Conservation (phyloP, 148 eudicot genomes). For the Rhododendron vialii region DNA sequence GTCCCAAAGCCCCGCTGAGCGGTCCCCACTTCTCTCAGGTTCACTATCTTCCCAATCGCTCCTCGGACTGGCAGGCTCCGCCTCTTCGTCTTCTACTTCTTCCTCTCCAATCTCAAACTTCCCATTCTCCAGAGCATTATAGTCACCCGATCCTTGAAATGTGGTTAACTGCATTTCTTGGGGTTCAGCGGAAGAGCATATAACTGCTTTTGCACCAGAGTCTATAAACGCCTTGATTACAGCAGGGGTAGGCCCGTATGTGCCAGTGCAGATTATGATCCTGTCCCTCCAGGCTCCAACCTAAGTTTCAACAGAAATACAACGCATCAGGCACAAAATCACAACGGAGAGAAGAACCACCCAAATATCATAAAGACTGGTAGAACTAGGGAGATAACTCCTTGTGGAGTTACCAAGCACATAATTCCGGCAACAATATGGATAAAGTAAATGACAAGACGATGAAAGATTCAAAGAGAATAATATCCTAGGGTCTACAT, state of each 20-base stretch:
- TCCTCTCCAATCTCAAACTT: constrained; percentile 92
- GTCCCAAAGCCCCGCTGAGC: constrained; percentile 51
- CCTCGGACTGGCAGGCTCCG: constrained; percentile 59
- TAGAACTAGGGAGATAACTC: background rate
- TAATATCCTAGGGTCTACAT: background rate
- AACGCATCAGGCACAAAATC: background rate
- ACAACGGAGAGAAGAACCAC: background rate
- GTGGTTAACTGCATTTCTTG: constrained; percentile 68
- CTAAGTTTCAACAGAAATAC: constrained; percentile 27
- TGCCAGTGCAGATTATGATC: constrained; percentile 71
- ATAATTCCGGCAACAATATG: background rate
- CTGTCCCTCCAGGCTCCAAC: constrained; percentile 98
- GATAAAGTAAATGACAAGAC: background rate
- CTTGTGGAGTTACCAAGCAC: background rate
- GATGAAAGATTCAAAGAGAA: background rate
- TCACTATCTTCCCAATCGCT: constrained; percentile 99
- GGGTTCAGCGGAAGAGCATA: constrained; percentile 80
- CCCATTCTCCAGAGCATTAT: constrained; percentile 58
- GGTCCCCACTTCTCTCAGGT: constrained; percentile 54
- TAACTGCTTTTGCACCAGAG: constrained; percentile 91
- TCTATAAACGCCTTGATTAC: constrained; percentile 78
- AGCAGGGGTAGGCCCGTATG: constrained; percentile 57
- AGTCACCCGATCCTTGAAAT: constrained; percentile 65
- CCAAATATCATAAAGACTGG: background rate
- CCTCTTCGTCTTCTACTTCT: constrained; percentile 68